Conservation (phyloP, 306 rosid genomes). For the Fragaria vesca region DNA sequence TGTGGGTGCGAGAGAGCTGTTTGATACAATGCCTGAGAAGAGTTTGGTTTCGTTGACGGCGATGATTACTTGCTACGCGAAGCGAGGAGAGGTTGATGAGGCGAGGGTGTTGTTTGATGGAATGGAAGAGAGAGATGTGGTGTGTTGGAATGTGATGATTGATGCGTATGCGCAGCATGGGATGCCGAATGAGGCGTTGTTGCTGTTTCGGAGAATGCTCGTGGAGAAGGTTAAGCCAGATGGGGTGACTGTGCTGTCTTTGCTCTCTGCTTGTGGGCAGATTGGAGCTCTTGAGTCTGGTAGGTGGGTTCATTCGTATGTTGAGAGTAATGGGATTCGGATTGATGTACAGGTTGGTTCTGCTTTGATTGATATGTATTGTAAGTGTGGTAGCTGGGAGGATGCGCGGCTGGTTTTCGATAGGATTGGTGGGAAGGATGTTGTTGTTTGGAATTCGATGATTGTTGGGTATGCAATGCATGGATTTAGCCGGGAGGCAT, state of each 20-base stretch:
- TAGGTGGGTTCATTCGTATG: slow-evolving; percentile 68
- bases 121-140: slow-evolving; percentile 53
- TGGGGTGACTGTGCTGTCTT: slow-evolving; percentile 61
- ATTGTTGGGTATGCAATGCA: slow-evolving; percentile 69
- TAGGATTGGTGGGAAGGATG: slow-evolving; percentile 46
- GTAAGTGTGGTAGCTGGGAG: slow-evolving; percentile 70
- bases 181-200: slow-evolving; percentile 55
- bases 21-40: slow-evolving; percentile 62
- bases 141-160: slow-evolving; percentile 89
- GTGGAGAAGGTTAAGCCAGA: slow-evolving; percentile 49
- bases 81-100: slow-evolving; percentile 53
- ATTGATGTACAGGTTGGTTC: slow-evolving; percentile 58
- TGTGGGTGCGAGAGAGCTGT: slow-evolving; percentile 50
- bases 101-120: slow-evolving; percentile 55
- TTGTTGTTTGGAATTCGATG: slow-evolving; percentile 80
- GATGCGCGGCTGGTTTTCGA: slow-evolving; percentile 65
- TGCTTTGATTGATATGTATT: slow-evolving; percentile 78
- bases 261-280: slow-evolving; percentile 75
- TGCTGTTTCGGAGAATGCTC: slow-evolving; percentile 63
- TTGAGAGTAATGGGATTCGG: slow-evolving; percentile 37
- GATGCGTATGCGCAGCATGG: slow-evolving; percentile 74
- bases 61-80: slow-evolving; percentile 64
- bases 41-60: slow-evolving; percentile 62
- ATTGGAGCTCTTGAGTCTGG: slow-evolving; percentile 77
- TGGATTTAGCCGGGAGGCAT: slow-evolving; percentile 61